Evolutionary conservation across 2,329 filamentous ascomycete species (phyloP).

Genomic region (Nannizziopsis arthrosporioides): DNA sequence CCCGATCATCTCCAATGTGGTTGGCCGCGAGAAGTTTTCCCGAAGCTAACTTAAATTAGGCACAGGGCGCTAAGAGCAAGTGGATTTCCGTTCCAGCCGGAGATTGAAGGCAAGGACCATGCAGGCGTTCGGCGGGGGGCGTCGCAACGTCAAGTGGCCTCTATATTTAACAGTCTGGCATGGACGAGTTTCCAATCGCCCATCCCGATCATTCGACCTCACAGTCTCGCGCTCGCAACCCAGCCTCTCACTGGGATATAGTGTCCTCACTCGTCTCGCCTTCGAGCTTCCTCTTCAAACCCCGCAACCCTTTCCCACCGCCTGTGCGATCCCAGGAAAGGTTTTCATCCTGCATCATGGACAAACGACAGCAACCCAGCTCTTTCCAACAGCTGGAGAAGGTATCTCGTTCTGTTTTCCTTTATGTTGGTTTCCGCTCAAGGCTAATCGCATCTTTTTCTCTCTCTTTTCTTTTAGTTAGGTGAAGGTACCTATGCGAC

Average conservation of each 20-base stretch:
- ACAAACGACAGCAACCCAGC: slow-evolving; percentile 81
- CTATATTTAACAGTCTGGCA: slow-evolving; percentile 8
- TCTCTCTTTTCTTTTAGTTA: slow-evolving; percentile 41
- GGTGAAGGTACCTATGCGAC: slow-evolving; percentile 98
- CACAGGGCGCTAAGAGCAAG: slow-evolving; percentile 7
- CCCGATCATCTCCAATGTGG: not conserved
- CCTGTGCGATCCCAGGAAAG: slow-evolving; percentile 10
- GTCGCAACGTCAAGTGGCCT: slow-evolving; percentile 2
- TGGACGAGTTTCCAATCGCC: slow-evolving; percentile 5
- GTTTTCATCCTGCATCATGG: slow-evolving; percentile 47
- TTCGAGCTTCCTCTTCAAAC: slow-evolving; percentile 27
- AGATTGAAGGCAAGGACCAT: not conserved
- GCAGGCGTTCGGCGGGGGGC: not conserved
- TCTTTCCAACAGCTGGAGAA: slow-evolving; percentile 99
- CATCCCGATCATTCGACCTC: slow-evolving; percentile 4
- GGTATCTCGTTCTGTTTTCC: slow-evolving; percentile 22
- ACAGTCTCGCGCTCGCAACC: slow-evolving; percentile 4
- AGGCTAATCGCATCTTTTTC: not conserved
- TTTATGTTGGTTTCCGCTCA: not conserved
- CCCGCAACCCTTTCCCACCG: slow-evolving; percentile 14
- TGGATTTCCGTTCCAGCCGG: slow-evolving; percentile 1
- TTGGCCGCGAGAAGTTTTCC: not conserved
- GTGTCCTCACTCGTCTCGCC: slow-evolving; percentile 28
- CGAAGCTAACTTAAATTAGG: slow-evolving; percentile 6
- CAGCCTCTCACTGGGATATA: slow-evolving; percentile 21